phyloP scores from a whole-genome alignment of 2,329 filamentous ascomycete genomes.

The Ophiostoma montium region DNA sequence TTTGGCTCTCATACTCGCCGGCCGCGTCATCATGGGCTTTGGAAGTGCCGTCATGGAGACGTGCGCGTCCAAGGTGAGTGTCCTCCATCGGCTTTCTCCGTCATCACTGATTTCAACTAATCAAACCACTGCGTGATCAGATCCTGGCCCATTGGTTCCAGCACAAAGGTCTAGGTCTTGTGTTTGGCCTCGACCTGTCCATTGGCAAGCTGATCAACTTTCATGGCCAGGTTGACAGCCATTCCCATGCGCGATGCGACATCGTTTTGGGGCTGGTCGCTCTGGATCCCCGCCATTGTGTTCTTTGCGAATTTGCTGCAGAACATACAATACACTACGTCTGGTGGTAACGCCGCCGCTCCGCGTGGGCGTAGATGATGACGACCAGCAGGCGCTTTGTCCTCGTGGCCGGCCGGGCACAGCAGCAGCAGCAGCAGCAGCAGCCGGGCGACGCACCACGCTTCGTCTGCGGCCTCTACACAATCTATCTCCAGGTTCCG shows the following conservation, averaged over 20 bases:
- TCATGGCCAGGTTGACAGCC: conserved; percentile 16
- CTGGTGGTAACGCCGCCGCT: conserved; percentile 15
- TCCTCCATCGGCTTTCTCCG: too few species aligned
- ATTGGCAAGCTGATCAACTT: conserved; percentile 17
- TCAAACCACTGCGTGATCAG: conserved; percentile 7
- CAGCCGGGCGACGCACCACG: background rate
- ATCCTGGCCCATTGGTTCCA: conserved; percentile 18
- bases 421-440: background rate
- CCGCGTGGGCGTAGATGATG: conserved; percentile 16
- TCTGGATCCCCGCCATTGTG: conserved; percentile 15
- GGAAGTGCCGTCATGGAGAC: conserved; percentile 17
- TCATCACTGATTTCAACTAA: background rate
- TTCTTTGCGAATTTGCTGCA: conserved; percentile 9
- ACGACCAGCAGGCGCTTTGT: conserved; percentile 11
- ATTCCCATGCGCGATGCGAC: conserved; percentile 17
- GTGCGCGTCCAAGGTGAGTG: conserved; percentile 16
- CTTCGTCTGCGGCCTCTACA: conserved; percentile 5
- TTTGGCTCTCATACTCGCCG: conserved; percentile 15
- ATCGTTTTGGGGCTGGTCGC: conserved; percentile 18
- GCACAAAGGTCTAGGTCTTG: conserved; percentile 13
- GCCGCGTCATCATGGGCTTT: conserved; percentile 17
- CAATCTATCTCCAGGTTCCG: conserved; percentile 8
- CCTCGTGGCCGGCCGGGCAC: background rate
- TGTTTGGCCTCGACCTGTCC: conserved; percentile 15
- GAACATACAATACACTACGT: conserved; percentile 8